Base-by-base conservation (phyloP, 2,329 filamentous ascomycete species). In the Eutypa lata region DNA sequence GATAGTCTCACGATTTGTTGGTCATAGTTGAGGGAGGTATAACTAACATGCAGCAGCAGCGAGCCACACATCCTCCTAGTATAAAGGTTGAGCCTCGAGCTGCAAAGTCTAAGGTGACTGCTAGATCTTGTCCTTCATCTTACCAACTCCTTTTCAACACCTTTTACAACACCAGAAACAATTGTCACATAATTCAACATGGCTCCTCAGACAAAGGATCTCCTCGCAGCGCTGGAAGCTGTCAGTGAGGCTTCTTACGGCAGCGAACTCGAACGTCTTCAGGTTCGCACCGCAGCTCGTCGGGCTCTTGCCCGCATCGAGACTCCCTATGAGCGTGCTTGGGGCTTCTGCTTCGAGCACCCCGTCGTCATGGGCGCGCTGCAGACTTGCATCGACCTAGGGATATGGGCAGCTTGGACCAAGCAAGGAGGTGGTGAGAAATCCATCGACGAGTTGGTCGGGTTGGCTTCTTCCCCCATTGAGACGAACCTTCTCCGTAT, bases 381-480 rank as follows among this genome's bases (percentile, higher is more conserved):
- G 14, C 62, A 69, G 49, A 62, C 61, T 16, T 62, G 61, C 31
- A 65, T 68, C 13, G 62, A 70, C 42, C 33, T 69, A 8, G 65
- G 61, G 3, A 59, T 70, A 16, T 70, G 66, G 66, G 62, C 59
- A 38, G 51, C 59, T 21, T 70, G 67, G 67, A 61, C 62, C 18
- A 48, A 16, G n/a, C 47, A 46, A n/a, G 65, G 66, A n/a, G 65
- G 66, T 18, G 62, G 58, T 3, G 57, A 64, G 48, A 68, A 64
- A 53, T 56, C 64, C 2, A 53, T 68, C 7, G 53, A 65, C 35
- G 62, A 68, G 16, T 47, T 70, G 40, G 61, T 68, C 19, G 42
- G 56, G 14, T 61, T 16, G 57, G 13, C 35, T 18, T 16, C 52
- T 2, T 54, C 58, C 18, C 51, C 46, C 22, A 53, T 63, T 28